Percentiles rank a stretch among this genome's conserved stretches.
Conservation (phyloP, 169 alveolate genomes). For the Amoebophrya sp. region DNA sequence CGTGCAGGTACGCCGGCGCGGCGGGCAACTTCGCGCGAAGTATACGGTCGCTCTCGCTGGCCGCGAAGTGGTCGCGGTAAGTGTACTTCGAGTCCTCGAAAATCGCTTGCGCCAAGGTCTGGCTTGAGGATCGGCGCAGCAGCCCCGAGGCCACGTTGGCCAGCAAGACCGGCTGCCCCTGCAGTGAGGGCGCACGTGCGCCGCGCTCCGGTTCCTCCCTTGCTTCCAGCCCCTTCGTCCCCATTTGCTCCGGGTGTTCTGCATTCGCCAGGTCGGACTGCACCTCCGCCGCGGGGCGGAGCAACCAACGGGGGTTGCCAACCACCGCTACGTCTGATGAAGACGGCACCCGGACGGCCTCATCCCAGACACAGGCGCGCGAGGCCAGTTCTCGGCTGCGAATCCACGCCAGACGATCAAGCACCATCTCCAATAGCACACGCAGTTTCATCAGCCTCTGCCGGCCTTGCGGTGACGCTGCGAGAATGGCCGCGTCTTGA, state of each 20-base stretch:
- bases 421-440: not conserved
- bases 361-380: not conserved
- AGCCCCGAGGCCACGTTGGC: not conserved
- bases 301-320: not conserved
- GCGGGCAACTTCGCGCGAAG: too few relatives aligned
- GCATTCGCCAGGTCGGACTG: not conserved
- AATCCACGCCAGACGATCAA: not conserved
- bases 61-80: not conserved
- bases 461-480: too few relatives aligned
- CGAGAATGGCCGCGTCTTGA: too few relatives aligned
- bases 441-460: not conserved
- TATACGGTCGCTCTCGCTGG: not conserved
- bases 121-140: not conserved
- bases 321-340: not conserved
- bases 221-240: too few relatives aligned
- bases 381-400: not conserved
- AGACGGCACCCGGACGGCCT: not conserved
- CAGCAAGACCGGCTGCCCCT: not conserved
- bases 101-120: not conserved
- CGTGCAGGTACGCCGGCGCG: too few relatives aligned
- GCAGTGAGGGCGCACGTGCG: too few relatives aligned
- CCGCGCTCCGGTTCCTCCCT: too few relatives aligned
- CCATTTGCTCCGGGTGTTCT: too few relatives aligned
- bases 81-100: not conserved
- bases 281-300: not conserved